Evolutionary conservation across 2,329 filamentous ascomycete species (phyloP).

Genomic region (Colletotrichum gloeosporioides): DNA sequence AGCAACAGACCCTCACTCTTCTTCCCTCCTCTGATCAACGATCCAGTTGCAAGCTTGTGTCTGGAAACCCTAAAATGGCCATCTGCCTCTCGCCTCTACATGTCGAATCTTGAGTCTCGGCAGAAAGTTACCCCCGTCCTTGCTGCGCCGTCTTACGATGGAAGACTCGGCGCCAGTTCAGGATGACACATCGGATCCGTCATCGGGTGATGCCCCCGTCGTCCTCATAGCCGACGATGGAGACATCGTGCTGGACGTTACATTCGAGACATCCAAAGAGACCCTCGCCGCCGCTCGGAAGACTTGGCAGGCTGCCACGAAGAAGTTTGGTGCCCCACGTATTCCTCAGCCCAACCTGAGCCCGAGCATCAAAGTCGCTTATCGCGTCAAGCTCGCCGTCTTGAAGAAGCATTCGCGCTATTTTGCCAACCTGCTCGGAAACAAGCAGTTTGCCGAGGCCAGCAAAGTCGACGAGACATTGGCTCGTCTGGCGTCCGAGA

Average conservation of each 20-base stretch:
- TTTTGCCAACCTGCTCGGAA: slow-evolving; percentile 70
- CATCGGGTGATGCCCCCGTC: slow-evolving; percentile 36
- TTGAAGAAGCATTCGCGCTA: slow-evolving; percentile 71
- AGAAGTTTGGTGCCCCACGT: slow-evolving; percentile 31
- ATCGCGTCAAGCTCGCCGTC: slow-evolving; percentile 62
- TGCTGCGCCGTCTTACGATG: slow-evolving; percentile 21
- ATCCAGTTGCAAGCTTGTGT: background rate
- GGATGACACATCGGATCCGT: slow-evolving; percentile 25
- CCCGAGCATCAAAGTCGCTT: slow-evolving; percentile 49
- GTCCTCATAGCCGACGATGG: slow-evolving; percentile 62
- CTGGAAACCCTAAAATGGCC: background rate
- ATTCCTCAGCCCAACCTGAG: slow-evolving; percentile 36
- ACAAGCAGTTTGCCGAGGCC: slow-evolving; percentile 68
- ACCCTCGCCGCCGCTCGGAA: slow-evolving; percentile 53
- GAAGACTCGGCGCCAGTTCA: slow-evolving; percentile 26
- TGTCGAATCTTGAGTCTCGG: slow-evolving; percentile 2
- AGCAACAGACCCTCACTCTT: background rate
- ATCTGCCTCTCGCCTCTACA: background rate
- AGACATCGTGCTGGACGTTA: slow-evolving; percentile 70
- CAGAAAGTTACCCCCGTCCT: background rate
- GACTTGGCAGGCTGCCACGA: slow-evolving; percentile 35
- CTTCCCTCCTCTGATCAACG: background rate
- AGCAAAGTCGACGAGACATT: slow-evolving; percentile 58
- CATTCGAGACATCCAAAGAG: slow-evolving; percentile 64
- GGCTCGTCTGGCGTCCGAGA: slow-evolving; percentile 50